Base-by-base conservation (phyloP, 495 filamentous ascomycete species). In the Penicillium malachiteum region DNA sequence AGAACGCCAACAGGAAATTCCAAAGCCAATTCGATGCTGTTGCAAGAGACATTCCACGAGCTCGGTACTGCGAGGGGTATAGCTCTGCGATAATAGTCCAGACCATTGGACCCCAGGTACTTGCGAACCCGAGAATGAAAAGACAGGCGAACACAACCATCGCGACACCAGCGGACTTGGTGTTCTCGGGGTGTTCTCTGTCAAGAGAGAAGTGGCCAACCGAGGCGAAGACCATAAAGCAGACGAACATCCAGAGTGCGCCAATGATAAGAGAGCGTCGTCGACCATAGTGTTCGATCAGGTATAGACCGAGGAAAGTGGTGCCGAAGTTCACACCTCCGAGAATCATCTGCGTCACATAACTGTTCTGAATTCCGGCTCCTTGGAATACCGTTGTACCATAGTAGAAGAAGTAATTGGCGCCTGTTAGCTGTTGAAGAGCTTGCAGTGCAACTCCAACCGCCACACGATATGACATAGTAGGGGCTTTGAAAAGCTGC, bases 11-110 rank as follows among this genome's bases (percentile, higher is more conserved):
- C 45, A 93, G 67, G 72, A 93, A 96, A 65, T 94, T 96, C 87
- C 87, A 94, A 18, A 87, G 78, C 91, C 91, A 96, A 71, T 94
- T 96, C 10, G 83, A 84, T 0, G 87, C 84, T 0, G 91, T 93
- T 4, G 87, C 86, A 4, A 91, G 69, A 7, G 85, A 87, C 86
- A 92, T 91, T 16, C 77, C 84, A 13, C 83, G 81, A 1, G 88
- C 87, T 8, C 89, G 82, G 64, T 91, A 91, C 40, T 84, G 77
- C 21, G 83, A 81, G 7, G 91, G 90, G 66, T 87, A 95, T 46
- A 93, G 78, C 70, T 96, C 91, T 10, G 87, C 88, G 21, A 86
- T 81, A 42, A 90, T 85, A 10, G 87, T 79, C 90, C 90, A 95
- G 18, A 92, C 79, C 58, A 92, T 86, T 1, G 91, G 91, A 35